A percentile compares a stretch with the other conserved stretches of the same genome.
Conservation (phyloP, 805 yeast species). For the Saturnispora diversa region DNA sequence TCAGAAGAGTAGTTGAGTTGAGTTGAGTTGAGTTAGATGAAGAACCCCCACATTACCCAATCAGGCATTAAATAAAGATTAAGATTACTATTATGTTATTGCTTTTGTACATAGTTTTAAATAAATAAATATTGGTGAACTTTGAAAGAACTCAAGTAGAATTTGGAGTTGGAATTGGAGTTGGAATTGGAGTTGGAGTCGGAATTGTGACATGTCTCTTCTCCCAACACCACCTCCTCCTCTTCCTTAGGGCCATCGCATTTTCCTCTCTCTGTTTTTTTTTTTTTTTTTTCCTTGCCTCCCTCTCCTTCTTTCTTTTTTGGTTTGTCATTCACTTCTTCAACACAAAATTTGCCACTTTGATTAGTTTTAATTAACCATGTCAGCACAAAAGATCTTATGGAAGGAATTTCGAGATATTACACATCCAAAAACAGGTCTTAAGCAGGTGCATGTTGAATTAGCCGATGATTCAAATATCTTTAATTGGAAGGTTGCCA, state of each 20-base stretch:
- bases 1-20: conserved; percentile 9
- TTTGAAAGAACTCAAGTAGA: no score
- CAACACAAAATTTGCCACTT: neutral
- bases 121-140: no score
- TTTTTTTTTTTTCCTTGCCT: neutral
- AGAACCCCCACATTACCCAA: no score
- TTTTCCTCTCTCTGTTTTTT: neutral
- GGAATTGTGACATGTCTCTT: no score
- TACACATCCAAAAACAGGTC: conserved; percentile 79
- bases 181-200: no score
- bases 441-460: conserved; percentile 31
- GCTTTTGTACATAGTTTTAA: no score
- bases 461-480: conserved; percentile 48
- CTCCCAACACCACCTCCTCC: neutral
- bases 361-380: no score
- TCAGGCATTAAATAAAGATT: no score
- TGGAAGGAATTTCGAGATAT: conserved; percentile 92
- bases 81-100: no score
- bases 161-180: no score
- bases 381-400: conserved; percentile 56
- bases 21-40: neutral
- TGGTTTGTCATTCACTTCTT: neutral
- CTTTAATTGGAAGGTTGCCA: conserved; percentile 74
- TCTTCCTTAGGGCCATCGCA: no score
- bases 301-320: neutral